These are phyloP conservation scores for Aspergillaceae sp. DNA, from an alignment of 2,329 filamentous ascomycete genomes.

Conservation along the genomic window DNA sequence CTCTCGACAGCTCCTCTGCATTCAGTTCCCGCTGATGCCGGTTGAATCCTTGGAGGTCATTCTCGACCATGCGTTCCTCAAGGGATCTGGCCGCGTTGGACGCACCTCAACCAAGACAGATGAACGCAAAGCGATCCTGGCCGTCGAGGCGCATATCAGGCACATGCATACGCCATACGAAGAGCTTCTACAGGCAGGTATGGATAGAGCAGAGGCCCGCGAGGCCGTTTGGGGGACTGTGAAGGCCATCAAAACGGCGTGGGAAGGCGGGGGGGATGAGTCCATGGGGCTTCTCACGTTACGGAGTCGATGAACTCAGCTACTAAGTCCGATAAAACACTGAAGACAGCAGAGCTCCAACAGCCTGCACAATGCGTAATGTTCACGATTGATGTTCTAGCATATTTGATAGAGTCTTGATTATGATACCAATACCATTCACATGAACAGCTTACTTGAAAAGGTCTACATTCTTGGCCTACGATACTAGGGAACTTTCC, in stretches of 20 bases:
- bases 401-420: no score
- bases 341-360: no score
- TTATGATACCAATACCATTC: no score
- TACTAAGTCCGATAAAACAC: no score
- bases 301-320: conserved; percentile 1
- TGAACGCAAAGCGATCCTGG: conserved; percentile 27
- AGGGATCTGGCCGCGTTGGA: conserved; percentile 34
- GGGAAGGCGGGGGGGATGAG: conserved; percentile 16
- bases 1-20: conserved; percentile 17
- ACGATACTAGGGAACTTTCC: no score
- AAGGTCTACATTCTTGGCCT: no score
- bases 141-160: conserved; percentile 38
- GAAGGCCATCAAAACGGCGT: conserved; percentile 19
- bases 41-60: conserved; percentile 21
- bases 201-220: conserved; percentile 21
- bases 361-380: no score
- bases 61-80: conserved; percentile 33
- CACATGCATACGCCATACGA: conserved; percentile 37
- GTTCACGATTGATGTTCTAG: no score
- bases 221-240: conserved; percentile 23
- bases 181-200: conserved; percentile 18
- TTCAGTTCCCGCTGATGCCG: conserved; percentile 34
- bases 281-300: conserved; percentile 4
- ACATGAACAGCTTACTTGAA: no score
- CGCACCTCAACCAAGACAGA: conserved; percentile 25